Evolutionary conservation across 768 basidiomycete genomes (phyloP).

Genomic region (Wakefieldia striispora): DNA sequence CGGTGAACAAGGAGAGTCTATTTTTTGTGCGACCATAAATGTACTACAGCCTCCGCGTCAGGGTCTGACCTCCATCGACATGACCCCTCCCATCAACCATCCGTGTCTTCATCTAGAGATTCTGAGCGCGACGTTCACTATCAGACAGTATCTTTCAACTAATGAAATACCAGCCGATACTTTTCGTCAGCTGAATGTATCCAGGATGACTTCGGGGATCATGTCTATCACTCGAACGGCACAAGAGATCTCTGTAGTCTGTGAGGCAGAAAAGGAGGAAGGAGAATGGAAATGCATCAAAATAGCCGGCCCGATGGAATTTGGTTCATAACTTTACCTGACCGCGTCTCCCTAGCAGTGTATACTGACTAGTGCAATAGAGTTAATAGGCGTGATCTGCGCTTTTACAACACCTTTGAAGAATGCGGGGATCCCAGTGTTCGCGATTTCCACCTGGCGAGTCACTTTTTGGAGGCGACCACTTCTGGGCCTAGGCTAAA

Average conservation of each 20-base stretch:
- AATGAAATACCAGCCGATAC: conserved; percentile 31
- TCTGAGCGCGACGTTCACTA: conserved; percentile 42
- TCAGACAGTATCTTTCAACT: conserved; percentile 38
- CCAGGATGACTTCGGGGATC: too few species aligned
- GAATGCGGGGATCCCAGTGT: conserved; percentile 50
- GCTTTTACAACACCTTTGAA: conserved; percentile 54
- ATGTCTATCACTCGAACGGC: too few species aligned
- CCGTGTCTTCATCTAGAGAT: conserved; percentile 49
- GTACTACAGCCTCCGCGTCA: background rate
- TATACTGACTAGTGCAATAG: conserved; percentile 29
- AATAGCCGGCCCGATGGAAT: conserved; percentile 66
- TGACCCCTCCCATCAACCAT: conserved; percentile 46
- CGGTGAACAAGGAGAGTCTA: background rate
- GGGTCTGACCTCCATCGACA: conserved; percentile 1
- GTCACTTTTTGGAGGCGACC: conserved; percentile 5
- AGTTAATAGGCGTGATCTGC: conserved; percentile 55
- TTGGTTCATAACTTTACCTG: conserved; percentile 37
- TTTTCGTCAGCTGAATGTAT: too few species aligned
- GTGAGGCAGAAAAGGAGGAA: conserved; percentile 39
- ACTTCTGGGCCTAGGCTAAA: background rate
- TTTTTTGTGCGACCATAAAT: background rate
- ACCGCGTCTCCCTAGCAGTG: background rate
- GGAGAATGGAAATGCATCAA: conserved; percentile 58
- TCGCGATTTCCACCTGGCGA: conserved; percentile 64
- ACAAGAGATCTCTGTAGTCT: conserved; percentile 66